A percentile compares a stretch with the other conserved stretches of the same genome.
These are phyloP conservation scores for Triadica sebifera DNA, from an alignment of 345 rosid genomes.

Conservation along the genomic window DNA sequence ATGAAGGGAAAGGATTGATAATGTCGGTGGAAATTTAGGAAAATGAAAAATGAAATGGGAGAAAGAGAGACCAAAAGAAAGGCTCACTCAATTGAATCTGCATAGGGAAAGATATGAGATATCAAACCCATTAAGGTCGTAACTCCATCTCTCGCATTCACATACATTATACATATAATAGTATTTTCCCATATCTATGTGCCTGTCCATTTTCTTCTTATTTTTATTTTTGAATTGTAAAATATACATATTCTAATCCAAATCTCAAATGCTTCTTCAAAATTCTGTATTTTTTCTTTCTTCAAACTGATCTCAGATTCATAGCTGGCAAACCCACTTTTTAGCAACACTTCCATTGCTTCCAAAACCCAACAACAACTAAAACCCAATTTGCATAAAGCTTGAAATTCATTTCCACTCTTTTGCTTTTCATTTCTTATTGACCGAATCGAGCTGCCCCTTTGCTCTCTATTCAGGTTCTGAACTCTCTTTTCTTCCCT, in stretches of 20 bases:
- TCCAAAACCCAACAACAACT: neutral
- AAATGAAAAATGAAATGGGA: neutral
- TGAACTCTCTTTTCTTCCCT: neutral
- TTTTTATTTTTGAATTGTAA: neutral
- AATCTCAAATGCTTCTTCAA: conserved; percentile 7
- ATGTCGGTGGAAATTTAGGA: neutral
- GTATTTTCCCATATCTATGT: neutral
- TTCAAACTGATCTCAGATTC: conserved; percentile 19
- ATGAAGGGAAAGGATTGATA: neutral
- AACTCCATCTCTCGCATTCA: neutral
- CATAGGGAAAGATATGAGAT: neutral
- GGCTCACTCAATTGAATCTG: neutral
- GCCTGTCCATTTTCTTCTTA: no score
- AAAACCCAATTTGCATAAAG: neutral
- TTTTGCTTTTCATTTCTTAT: neutral
- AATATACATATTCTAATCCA: conserved; percentile 10
- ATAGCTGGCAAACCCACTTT: neutral
- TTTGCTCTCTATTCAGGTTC: neutral
- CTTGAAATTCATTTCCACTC: neutral
- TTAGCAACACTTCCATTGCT: neutral
- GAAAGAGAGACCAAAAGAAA: neutral
- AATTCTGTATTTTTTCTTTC: neutral
- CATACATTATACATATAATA: neutral
- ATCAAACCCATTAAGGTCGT: neutral
- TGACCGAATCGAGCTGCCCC: neutral